These are phyloP conservation scores for Penicillium cinerascens DNA, from an alignment of 495 filamentous ascomycete species.

Conservation along the genomic window DNA sequence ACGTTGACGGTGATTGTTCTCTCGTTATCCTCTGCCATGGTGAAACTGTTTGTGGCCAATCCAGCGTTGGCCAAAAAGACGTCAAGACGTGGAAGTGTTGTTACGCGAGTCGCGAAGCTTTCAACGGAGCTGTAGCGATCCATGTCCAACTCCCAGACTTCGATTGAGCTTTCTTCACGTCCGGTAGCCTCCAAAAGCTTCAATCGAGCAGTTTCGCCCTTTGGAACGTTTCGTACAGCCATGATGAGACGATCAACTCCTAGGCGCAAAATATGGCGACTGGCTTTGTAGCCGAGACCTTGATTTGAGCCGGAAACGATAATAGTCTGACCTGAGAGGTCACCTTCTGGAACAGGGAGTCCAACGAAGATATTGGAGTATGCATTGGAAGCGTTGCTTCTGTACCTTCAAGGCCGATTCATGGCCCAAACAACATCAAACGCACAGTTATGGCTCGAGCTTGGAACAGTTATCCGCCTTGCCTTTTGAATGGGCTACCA, in stretches of 20 bases:
- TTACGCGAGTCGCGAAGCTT: slow-evolving; percentile 23
- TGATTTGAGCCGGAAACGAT: slow-evolving; percentile 52
- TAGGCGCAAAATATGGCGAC: slow-evolving; percentile 38
- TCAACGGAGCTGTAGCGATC: slow-evolving; percentile 31
- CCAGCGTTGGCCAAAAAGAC: slow-evolving; percentile 36
- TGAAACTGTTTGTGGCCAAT: slow-evolving; percentile 14
- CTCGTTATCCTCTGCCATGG: slow-evolving; percentile 33
- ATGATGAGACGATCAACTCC: slow-evolving; percentile 42
- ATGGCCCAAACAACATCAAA: slow-evolving; percentile 40
- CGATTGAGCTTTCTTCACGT: slow-evolving; percentile 23
- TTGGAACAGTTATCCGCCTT: slow-evolving; percentile 45
- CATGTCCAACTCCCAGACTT: slow-evolving; percentile 38
- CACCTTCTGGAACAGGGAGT: slow-evolving; percentile 1
- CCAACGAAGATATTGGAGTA: slow-evolving; percentile 3
- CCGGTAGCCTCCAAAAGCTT: slow-evolving; percentile 29
- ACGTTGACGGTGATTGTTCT: slow-evolving; percentile 43
- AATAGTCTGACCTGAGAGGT: slow-evolving; percentile 37
- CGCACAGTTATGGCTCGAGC: slow-evolving; percentile 46
- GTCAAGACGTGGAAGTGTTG: slow-evolving; percentile 29
- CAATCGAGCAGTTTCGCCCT: slow-evolving; percentile 39
- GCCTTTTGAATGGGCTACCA: slow-evolving; percentile 57
- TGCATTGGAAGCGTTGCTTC: slow-evolving; percentile 46
- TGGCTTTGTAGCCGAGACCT: slow-evolving; percentile 47
- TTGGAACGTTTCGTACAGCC: slow-evolving; percentile 37
- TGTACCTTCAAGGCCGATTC: slow-evolving; percentile 47